phyloP scores from a whole-genome alignment of 192 early-diverging fungal genomes.

The Coemansia sp. region DNA sequence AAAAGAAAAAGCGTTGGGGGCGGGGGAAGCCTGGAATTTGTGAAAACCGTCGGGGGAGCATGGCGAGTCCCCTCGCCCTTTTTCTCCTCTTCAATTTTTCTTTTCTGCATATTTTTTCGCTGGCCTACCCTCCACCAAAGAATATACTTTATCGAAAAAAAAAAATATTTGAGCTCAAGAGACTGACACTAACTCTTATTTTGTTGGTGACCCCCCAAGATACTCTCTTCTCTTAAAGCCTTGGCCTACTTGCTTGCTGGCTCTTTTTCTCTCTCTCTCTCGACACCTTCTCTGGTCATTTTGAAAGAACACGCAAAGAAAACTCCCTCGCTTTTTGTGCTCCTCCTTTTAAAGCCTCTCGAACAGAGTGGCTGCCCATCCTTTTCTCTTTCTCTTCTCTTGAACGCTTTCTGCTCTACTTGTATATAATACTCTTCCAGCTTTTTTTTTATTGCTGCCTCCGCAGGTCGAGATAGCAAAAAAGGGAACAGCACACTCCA shows the following conservation, averaged over 20 bases:
- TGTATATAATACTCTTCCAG: neutral
- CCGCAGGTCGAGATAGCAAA: conserved; percentile 4
- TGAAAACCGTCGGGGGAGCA: neutral
- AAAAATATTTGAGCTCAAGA: neutral
- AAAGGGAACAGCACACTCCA: neutral
- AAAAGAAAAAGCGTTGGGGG: conserved; percentile 2
- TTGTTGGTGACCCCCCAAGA: neutral
- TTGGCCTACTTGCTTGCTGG: neutral
- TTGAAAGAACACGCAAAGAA: neutral
- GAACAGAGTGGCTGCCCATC: neutral
- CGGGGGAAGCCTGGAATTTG: neutral
- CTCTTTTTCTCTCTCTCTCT: neutral
- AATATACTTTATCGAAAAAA: conserved; percentile 10
- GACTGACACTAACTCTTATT: neutral
- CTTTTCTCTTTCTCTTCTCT: conserved; percentile 5
- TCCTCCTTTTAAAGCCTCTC: neutral
- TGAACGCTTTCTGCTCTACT: neutral
- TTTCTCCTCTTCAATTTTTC: neutral
- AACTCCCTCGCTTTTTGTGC: neutral
- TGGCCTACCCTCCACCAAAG: neutral
- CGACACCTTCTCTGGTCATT: neutral
- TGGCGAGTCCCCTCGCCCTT: neutral
- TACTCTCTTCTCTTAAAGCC: neutral
- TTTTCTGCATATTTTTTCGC: conserved; percentile 14
- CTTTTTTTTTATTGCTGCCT: neutral